A percentile compares a stretch with the other conserved stretches of the same genome.
Evolutionary conservation across 73 alveolate genomes (phyloP).

Genomic region (Urostyla sp.): DNA sequence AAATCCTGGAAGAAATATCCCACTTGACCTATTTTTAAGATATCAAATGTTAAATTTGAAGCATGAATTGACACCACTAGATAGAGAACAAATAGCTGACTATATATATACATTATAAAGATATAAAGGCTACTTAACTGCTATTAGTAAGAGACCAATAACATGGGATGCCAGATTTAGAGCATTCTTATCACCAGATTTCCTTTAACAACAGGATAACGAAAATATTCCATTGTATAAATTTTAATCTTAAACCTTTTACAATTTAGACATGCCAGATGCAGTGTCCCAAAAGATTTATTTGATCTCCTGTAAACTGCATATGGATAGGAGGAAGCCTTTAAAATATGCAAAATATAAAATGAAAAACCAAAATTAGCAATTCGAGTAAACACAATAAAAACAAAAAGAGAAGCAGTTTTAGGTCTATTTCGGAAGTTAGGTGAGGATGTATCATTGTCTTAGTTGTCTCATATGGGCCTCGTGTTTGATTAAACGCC

Average conservation of each 20-base stretch:
- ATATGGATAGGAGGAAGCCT: constrained; percentile 79
- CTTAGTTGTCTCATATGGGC: constrained; percentile 79
- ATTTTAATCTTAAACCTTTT: background rate
- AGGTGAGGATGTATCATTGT: constrained; percentile 54
- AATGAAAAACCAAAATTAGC: constrained; percentile 78
- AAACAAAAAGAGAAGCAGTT: constrained; percentile 68
- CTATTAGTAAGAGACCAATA: constrained; percentile 53
- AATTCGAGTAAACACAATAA: constrained; percentile 80
- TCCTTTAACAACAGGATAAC: constrained; percentile 21
- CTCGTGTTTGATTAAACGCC: constrained; percentile 61
- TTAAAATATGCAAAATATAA: constrained; percentile 62
- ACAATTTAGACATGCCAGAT: constrained; percentile 69
- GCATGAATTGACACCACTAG: constrained; percentile 33
- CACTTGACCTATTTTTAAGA: constrained; percentile 61
- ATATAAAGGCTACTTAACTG: constrained; percentile 63
- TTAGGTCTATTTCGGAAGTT: constrained; percentile 47
- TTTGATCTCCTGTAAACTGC: constrained; percentile 70
- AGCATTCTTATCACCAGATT: constrained; percentile 51
- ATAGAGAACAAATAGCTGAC: constrained; percentile 64
- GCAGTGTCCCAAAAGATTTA: constrained; percentile 79
- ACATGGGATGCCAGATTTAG: constrained; percentile 63
- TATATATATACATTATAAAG: constrained; percentile 52
- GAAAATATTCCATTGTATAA: constrained; percentile 57
- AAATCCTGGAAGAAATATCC: constrained; percentile 65
- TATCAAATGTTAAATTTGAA: constrained; percentile 60